Conservation (phyloP, 371 early-diverging fungal genomes). For the Zychaea mexicana region DNA sequence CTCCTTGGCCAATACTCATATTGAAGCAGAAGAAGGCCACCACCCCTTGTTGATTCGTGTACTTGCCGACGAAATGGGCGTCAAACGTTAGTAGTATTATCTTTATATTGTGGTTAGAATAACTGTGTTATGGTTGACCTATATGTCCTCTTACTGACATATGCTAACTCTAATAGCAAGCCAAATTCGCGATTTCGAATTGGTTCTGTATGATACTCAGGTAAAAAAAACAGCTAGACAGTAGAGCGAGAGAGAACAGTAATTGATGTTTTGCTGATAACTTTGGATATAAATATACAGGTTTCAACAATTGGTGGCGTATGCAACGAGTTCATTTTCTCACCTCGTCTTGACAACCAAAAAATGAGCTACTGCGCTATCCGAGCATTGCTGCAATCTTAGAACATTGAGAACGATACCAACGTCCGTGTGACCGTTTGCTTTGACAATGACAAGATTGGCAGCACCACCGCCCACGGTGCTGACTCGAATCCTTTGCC, state of each 20-base stretch:
- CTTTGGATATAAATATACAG: slow-evolving; percentile 20
- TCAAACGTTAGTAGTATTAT: slow-evolving; percentile 52
- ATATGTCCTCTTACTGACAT: neutral
- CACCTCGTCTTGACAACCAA: slow-evolving; percentile 94
- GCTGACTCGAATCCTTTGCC: slow-evolving; percentile 92
- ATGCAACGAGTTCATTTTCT: slow-evolving; percentile 91
- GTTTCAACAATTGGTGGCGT: slow-evolving; percentile 87
- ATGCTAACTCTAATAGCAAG: slow-evolving; percentile 38
- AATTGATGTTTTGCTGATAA: neutral
- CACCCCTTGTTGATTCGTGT: slow-evolving; percentile 73
- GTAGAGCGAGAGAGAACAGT: neutral
- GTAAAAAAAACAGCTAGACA: slow-evolving; percentile 2
- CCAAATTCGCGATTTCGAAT: slow-evolving; percentile 91
- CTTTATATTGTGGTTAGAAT: neutral
- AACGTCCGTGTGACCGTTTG: slow-evolving; percentile 89
- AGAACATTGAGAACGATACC: slow-evolving; percentile 63
- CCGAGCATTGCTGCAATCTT: slow-evolving; percentile 59
- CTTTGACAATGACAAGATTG: slow-evolving; percentile 98
- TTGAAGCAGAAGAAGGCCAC: slow-evolving; percentile 60
- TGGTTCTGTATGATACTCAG: slow-evolving; percentile 84
- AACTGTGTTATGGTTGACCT: too few relatives aligned
- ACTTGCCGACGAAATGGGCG: slow-evolving; percentile 74
- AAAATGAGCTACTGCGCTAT: slow-evolving; percentile 88
- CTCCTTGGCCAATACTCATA: too few relatives aligned
- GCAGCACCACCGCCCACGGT: slow-evolving; percentile 93